Evolutionary conservation across 257 asterid species (phyloP).

Genomic region (Capsicum rhomboideum): DNA sequence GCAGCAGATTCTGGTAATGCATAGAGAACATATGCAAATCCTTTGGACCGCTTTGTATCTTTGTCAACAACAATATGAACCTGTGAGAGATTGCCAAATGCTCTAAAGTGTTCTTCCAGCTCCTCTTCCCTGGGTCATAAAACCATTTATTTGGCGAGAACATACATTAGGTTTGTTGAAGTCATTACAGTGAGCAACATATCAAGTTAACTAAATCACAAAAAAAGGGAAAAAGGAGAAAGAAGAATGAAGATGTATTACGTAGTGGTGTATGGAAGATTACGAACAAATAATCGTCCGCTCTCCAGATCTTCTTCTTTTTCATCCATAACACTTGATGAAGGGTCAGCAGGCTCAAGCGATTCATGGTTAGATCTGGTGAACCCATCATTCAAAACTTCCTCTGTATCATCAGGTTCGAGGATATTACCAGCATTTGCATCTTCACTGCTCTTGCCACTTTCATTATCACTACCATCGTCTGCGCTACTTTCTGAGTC

Average conservation of each 20-base stretch:
- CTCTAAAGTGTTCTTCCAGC: slow-evolving; percentile 59
- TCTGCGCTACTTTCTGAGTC: slow-evolving; percentile 58
- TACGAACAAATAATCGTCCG: slow-evolving; percentile 75
- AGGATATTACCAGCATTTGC: slow-evolving; percentile 16
- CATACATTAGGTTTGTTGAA: background rate
- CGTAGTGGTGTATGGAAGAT: slow-evolving; percentile 85
- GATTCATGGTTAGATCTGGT: slow-evolving; percentile 22
- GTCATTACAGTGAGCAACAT: background rate
- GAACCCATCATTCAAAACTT: slow-evolving; percentile 26
- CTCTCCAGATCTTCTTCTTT: slow-evolving; percentile 43
- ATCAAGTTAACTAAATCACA: background rate
- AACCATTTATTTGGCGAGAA: background rate
- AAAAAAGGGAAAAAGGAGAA: background rate
- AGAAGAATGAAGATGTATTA: slow-evolving; percentile 16
- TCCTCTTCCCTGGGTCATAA: slow-evolving; percentile 66
- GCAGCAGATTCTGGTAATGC: slow-evolving; percentile 80
- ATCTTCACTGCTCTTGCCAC: slow-evolving; percentile 19
- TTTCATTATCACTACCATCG: slow-evolving; percentile 30
- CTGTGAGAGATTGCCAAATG: slow-evolving; percentile 55
- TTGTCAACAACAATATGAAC: slow-evolving; percentile 87
- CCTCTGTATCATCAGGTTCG: slow-evolving; percentile 25
- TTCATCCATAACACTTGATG: slow-evolving; percentile 30
- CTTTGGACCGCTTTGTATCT: slow-evolving; percentile 85
- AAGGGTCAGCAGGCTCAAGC: slow-evolving; percentile 23
- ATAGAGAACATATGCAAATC: slow-evolving; percentile 70